phyloP scores from a whole-genome alignment of 768 basidiomycete species.

The Agaricus blazei region DNA sequence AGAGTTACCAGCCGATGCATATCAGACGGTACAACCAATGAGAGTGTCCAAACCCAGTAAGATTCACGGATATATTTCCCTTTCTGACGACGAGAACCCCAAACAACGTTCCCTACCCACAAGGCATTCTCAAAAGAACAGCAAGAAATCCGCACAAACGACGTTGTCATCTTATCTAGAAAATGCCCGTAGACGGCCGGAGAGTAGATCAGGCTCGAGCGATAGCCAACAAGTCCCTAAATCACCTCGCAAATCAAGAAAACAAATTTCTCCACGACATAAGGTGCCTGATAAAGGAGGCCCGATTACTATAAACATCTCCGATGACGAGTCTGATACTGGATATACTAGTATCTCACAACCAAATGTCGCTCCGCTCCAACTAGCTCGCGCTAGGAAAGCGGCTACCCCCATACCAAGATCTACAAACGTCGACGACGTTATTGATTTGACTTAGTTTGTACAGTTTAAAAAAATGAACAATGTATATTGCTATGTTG shows the following conservation, averaged over 20 bases:
- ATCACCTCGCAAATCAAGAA: slow-evolving; percentile 12
- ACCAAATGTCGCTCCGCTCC: slow-evolving; percentile 2
- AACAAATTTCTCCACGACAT: slow-evolving; percentile 9
- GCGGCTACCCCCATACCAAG: neutral
- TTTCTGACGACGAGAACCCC: slow-evolving; percentile 1
- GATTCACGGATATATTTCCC: slow-evolving; percentile 1
- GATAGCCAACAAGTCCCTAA: neutral
- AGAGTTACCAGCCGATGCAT: slow-evolving; percentile 1
- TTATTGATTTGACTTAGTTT: slow-evolving; percentile 8
- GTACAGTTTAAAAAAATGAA: neutral
- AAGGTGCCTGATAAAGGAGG: neutral
- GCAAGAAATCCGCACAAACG: neutral
- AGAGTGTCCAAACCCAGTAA: neutral
- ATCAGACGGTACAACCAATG: neutral
- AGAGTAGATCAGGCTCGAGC: neutral
- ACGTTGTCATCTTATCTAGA: neutral
- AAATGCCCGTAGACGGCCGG: neutral
- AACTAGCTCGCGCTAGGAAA: slow-evolving; percentile 3
- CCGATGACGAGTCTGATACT: slow-evolving; percentile 1
- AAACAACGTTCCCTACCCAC: neutral
- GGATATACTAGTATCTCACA: neutral
- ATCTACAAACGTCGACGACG: neutral
- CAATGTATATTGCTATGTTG: neutral
- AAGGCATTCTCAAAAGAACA: neutral
- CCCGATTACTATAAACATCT: neutral